A percentile compares a stretch with the other conserved stretches of the same genome.
Evolutionary conservation across 805 yeast species (phyloP).

Genomic region (Cyberlindnera amylophila): DNA sequence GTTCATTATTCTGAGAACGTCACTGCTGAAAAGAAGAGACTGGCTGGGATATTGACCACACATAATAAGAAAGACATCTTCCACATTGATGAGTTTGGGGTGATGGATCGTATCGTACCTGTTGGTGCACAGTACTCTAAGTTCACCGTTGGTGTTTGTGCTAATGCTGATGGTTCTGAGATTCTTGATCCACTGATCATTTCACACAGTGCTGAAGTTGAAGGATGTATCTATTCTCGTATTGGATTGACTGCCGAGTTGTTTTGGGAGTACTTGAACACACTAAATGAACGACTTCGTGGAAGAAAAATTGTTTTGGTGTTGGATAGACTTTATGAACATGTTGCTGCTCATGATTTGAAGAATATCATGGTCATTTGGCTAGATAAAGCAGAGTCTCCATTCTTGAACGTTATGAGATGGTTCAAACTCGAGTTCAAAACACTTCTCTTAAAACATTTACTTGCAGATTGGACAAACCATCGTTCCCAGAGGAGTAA

Average conservation of each 20-base stretch:
- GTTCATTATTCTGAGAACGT: conserved; percentile 1
- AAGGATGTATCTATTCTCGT: conserved; percentile 16
- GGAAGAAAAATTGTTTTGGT: conserved; percentile 27
- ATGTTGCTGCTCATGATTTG: conserved; percentile 33
- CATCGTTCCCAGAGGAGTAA: conserved; percentile 2
- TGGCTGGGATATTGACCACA: conserved; percentile 17
- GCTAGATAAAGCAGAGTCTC: conserved; percentile 21
- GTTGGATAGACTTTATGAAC: conserved; percentile 34
- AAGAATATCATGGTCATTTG: conserved; percentile 30
- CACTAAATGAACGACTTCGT: conserved; percentile 15
- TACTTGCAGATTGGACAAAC: conserved; percentile 9
- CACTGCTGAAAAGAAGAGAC: conserved; percentile 17
- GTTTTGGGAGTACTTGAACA: conserved; percentile 20
- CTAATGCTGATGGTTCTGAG: conserved; percentile 21
- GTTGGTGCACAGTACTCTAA: conserved; percentile 9
- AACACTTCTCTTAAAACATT: conserved; percentile 7
- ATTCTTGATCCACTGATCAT: conserved; percentile 19
- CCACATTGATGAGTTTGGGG: conserved; percentile 35
- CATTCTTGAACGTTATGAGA: conserved; percentile 8
- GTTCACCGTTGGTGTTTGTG: conserved; percentile 19
- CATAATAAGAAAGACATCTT: conserved; percentile 29
- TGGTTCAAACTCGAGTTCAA: conserved; percentile 17
- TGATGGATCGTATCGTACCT: conserved; percentile 23
- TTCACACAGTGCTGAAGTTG: conserved; percentile 9
- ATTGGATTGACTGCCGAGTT: conserved; percentile 23